Evolutionary conservation across 164 flowering plant genomes (phyloP).

Genomic region (Vitis rupestris): DNA sequence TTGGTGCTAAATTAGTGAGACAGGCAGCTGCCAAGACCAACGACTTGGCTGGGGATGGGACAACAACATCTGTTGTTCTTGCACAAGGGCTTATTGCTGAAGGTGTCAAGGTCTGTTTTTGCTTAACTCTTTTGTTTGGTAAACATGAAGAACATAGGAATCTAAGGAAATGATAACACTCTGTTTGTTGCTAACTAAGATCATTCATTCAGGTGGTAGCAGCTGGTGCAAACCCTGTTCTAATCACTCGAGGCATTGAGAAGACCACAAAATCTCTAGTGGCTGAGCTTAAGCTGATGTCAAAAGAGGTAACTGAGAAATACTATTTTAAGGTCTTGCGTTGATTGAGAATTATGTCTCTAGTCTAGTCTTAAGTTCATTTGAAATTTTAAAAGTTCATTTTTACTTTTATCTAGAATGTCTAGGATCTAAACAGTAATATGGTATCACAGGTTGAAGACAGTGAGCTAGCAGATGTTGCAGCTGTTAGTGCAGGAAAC

Average conservation of each 20-base stretch:
- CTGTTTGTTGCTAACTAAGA: neutral
- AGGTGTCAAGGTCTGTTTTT: constrained; percentile 87
- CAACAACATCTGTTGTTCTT: constrained; percentile 99
- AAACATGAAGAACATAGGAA: neutral
- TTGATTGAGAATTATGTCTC: too few relatives aligned
- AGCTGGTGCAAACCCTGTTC: constrained; percentile 98
- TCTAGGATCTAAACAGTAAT: neutral
- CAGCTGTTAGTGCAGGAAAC: constrained; percentile 99
- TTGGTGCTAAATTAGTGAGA: constrained; percentile 94
- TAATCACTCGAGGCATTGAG: constrained; percentile 95
- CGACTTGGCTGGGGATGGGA: constrained; percentile 99
- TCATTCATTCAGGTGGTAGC: constrained; percentile 75
- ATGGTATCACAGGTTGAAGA: constrained; percentile 75
- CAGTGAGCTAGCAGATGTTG: constrained; percentile 97
- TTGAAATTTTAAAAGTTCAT: too few relatives aligned
- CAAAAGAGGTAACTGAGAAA: constrained; percentile 71
- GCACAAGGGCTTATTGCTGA: constrained; percentile 97
- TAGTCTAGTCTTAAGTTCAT: too few relatives aligned
- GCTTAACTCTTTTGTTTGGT: neutral
- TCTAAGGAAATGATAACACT: neutral
- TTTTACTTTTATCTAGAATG: too few relatives aligned
- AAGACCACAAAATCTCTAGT: constrained; percentile 91
- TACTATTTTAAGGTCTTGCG: too few relatives aligned
- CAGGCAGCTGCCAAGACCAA: constrained; percentile 99
- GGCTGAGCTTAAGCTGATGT: constrained; percentile 69